These are phyloP conservation scores for Blastobotrys peoriensis DNA, from an alignment of 805 yeast species.

Conservation along the genomic window DNA sequence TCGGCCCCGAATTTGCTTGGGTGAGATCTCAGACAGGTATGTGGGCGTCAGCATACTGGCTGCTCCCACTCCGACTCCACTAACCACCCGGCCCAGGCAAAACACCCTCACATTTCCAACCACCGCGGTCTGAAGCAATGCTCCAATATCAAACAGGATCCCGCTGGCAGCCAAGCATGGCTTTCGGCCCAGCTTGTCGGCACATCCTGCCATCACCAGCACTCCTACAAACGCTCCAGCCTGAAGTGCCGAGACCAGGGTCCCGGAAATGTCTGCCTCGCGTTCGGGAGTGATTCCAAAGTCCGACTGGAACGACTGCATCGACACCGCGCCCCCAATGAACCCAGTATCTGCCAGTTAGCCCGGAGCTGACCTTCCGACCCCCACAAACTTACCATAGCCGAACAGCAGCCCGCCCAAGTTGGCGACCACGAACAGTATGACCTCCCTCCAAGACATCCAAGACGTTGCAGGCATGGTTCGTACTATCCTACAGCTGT, in stretches of 20 bases:
- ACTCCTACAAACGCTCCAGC: not conserved
- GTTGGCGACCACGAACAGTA: not conserved
- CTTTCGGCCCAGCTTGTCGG: not conserved
- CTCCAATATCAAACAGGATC: slow-evolving; percentile 55
- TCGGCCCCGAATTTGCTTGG: slow-evolving; percentile 72
- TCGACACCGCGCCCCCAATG: not conserved
- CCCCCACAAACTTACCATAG: slow-evolving; percentile 4
- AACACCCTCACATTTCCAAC: slow-evolving; percentile 40
- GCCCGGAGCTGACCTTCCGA: not conserved
- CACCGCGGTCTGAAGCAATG: slow-evolving; percentile 59
- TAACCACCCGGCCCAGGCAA: slow-evolving; percentile 66
- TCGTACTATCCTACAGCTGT: too few species aligned
- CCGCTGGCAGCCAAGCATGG: not conserved
- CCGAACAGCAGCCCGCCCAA: slow-evolving; percentile 8
- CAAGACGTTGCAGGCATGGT: too few species aligned
- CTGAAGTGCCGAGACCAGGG: not conserved
- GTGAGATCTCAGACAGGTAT: slow-evolving; percentile 72
- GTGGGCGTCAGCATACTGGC: slow-evolving; percentile 70
- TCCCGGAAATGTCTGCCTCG: not conserved
- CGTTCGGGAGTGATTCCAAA: not conserved
- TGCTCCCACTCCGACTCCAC: slow-evolving; percentile 75
- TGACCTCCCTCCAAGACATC: not conserved
- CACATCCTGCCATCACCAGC: not conserved
- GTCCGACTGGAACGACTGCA: not conserved
- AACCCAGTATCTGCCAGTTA: not conserved